Conservation (phyloP, 495 filamentous ascomycete genomes). For the Filosporella fistucella region DNA sequence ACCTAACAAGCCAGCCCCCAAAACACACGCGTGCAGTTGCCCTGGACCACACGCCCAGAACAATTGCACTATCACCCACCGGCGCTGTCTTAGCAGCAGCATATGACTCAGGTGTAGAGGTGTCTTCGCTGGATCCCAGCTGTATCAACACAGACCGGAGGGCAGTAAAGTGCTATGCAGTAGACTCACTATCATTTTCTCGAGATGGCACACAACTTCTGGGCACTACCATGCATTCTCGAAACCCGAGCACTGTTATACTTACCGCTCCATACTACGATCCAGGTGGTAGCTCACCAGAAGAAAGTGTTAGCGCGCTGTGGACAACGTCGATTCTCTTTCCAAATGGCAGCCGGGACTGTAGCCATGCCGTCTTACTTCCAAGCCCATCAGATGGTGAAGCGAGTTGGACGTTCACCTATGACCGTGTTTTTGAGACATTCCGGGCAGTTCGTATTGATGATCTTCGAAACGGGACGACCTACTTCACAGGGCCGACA, state of each 20-base stretch:
- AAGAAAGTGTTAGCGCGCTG: slow-evolving; percentile 67
- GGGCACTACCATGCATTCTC: slow-evolving; percentile 64
- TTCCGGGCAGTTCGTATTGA: slow-evolving; percentile 74
- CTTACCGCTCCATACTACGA: slow-evolving; percentile 79
- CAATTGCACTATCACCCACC: slow-evolving; percentile 75
- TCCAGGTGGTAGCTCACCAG: slow-evolving; percentile 48
- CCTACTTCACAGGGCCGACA: slow-evolving; percentile 75
- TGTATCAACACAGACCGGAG: slow-evolving; percentile 60
- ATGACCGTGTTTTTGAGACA: slow-evolving; percentile 69
- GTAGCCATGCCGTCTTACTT: slow-evolving; percentile 71
- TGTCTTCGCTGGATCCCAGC: slow-evolving; percentile 59
- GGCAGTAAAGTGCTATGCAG: slow-evolving; percentile 74
- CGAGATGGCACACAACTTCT: slow-evolving; percentile 80
- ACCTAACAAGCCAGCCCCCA: slow-evolving; percentile 55
- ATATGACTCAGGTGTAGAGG: slow-evolving; percentile 81
- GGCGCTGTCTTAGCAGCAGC: slow-evolving; percentile 82
- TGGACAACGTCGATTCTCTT: slow-evolving; percentile 91
- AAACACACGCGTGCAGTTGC: slow-evolving; percentile 64
- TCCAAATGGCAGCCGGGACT: slow-evolving; percentile 69
- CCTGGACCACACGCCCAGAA: slow-evolving; percentile 69
- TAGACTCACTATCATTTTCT: slow-evolving; percentile 78
- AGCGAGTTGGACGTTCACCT: slow-evolving; percentile 74
- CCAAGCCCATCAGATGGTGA: slow-evolving; percentile 67
- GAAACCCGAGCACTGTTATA: slow-evolving; percentile 66
- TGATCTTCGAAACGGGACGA: slow-evolving; percentile 69